Evolutionary conservation across 495 filamentous ascomycete genomes (phyloP).

Genomic region (Aspergillus steynii): DNA sequence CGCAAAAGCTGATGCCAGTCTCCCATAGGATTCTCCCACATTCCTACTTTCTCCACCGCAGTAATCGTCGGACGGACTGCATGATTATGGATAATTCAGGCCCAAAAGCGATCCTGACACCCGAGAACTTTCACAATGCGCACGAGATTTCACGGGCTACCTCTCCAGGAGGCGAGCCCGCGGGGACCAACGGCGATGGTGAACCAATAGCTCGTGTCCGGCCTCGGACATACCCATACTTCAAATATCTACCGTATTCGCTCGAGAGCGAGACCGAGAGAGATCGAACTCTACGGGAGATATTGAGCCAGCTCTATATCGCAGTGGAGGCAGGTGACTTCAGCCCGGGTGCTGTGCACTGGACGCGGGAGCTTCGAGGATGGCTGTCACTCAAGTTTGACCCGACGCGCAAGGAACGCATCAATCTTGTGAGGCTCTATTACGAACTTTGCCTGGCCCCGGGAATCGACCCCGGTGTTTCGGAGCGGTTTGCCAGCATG

Average conservation of each 20-base stretch:
- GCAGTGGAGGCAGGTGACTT: constrained; percentile 91
- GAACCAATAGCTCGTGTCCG: constrained; percentile 68
- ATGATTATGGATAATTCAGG: constrained; percentile 43
- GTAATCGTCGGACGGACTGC: constrained; percentile 17
- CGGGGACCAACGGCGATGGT: constrained; percentile 51
- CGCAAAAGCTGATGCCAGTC: constrained; percentile 18
- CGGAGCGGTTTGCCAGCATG: constrained; percentile 95
- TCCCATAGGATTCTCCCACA: constrained; percentile 32
- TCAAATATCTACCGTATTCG: constrained; percentile 80
- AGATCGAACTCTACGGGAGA: constrained; percentile 74
- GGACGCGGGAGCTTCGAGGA: constrained; percentile 93
- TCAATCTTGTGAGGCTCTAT: constrained; percentile 85
- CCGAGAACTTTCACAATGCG: constrained; percentile 49
- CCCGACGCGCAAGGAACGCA: constrained; percentile 75
- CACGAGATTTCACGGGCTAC: constrained; percentile 62
- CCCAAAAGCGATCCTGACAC: constrained; percentile 43
- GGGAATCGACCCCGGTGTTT: constrained; percentile 75
- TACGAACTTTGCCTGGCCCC: constrained; percentile 92
- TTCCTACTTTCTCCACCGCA: constrained; percentile 23
- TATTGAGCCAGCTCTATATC: constrained; percentile 89
- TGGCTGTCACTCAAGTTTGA: constrained; percentile 98
- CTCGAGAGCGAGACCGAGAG: constrained; percentile 76
- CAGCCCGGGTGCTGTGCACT: constrained; percentile 88
- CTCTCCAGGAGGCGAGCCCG: constrained; percentile 64
- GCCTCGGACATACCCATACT: constrained; percentile 90